Evolutionary conservation across 192 early-diverging fungal genomes (phyloP), one percentile per base, ranked within the genome.

Genomic region (Entomortierella chlamydospora): DNA sequence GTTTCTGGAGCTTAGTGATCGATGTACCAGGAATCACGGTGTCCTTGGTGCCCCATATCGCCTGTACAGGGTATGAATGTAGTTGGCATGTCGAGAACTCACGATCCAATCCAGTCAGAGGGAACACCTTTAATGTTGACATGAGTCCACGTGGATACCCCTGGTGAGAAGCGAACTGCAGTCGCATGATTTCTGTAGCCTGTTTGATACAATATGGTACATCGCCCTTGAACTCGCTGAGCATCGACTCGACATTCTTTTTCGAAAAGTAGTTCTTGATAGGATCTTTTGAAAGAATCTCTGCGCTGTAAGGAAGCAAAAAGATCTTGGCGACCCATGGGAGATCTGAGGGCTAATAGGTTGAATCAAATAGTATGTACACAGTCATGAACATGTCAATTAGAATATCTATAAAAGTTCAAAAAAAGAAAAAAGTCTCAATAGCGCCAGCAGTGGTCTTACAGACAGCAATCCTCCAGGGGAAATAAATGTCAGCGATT

Each of bases 101-200:
- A 20, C 47, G 34, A 8, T 23, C 23, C 57, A 79, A 25, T 1
- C 22, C 57, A 5, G 68, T 70, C 55, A 79, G 61, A 4, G 76
- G 76, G 43, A 79, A 79, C 28, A 20, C 22, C 31, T 61, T 64
- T 33, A 79, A 23, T 4, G 76, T 79, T 31, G 68, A 79, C 76
- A 79, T 79, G 45, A 79, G 17, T 29, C 76, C 76, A 39, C 76
- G 76, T 0, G 76, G 60, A 70, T 79, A 79, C 41, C 76, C 76
- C 8, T 68, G 57, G 42, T 79, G 76, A 47, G 65, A 39, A 3
- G 18, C 17, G 56, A 61, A 79, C 57, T 79, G 76, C 18, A 79
- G 37, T 4, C 28, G 51, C 56, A 79, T 37, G 22, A 79, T 79
- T 20, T 69, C 57, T 20, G 31, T 30, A 2, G 76, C 76, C 54